Percentiles rank a stretch among this genome's conserved stretches.
phyloP scores from a whole-genome alignment of 768 basidiomycete species.

The Tulasnella sp. region DNA sequence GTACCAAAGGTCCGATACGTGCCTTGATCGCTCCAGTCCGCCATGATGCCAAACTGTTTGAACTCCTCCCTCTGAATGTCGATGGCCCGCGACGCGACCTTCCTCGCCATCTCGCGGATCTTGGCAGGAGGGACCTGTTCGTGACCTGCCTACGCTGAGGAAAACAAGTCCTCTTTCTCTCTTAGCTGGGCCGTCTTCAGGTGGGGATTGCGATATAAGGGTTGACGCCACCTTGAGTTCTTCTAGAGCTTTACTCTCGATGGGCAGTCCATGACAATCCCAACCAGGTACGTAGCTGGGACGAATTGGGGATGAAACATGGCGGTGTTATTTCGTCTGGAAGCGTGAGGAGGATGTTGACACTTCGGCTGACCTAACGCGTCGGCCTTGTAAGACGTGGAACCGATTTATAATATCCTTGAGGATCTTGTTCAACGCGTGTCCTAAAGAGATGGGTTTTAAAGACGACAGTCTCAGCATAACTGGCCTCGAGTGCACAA shows the following conservation, averaged over 20 bases:
- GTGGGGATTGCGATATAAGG: not conserved
- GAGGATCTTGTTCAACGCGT: conserved; percentile 89
- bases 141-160: conserved; percentile 40
- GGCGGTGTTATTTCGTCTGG: too few species aligned
- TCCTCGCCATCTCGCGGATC: conserved; percentile 60
- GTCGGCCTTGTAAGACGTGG: conserved; percentile 61
- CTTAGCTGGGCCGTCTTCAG: too few species aligned
- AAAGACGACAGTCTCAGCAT: not conserved
- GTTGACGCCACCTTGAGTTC: conserved; percentile 45
- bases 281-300: conserved; percentile 88
- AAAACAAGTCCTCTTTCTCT: not conserved
- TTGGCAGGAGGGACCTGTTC: conserved; percentile 41
- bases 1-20: conserved; percentile 80
- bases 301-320: too few species aligned
- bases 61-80: conserved; percentile 70
- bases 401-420: conserved; percentile 95
- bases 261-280: conserved; percentile 97
- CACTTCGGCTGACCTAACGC: conserved; percentile 72
- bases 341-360: too few species aligned
- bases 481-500: not conserved
- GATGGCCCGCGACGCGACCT: conserved; percentile 64
- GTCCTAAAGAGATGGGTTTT: conserved; percentile 41
- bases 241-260: conserved; percentile 86
- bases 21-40: conserved; percentile 58
- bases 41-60: conserved; percentile 76